These are phyloP conservation scores for Stagonosporopsis cucurbitacearum DNA, from an alignment of 2,329 filamentous ascomycete species.

Conservation along the genomic window DNA sequence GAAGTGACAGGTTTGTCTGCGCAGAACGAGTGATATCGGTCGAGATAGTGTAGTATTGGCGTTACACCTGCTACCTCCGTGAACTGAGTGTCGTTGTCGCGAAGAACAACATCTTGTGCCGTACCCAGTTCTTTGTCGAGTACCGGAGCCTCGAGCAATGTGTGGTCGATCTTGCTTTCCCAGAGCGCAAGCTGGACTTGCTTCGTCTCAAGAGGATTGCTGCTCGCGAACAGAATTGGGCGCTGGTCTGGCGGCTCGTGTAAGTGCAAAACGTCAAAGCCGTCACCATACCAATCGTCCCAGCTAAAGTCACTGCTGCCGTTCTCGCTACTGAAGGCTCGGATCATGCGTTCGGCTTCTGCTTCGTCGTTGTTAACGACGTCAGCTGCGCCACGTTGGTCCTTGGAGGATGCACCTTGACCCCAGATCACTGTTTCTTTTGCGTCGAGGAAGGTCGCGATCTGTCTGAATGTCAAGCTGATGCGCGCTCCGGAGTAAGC, in stretches of 20 bases:
- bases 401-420: slow-evolving; percentile 80
- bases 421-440: slow-evolving; percentile 81
- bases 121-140: slow-evolving; percentile 24
- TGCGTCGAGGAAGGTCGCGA: slow-evolving; percentile 80
- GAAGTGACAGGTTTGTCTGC: slow-evolving; percentile 26
- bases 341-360: slow-evolving; percentile 72
- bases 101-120: slow-evolving; percentile 35
- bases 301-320: slow-evolving; percentile 73
- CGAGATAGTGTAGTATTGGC: slow-evolving; percentile 45
- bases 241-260: slow-evolving; percentile 35
- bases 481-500: slow-evolving; percentile 80
- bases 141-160: slow-evolving; percentile 24
- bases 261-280: slow-evolving; percentile 82
- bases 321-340: slow-evolving; percentile 86
- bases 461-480: slow-evolving; percentile 87
- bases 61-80: slow-evolving; percentile 37
- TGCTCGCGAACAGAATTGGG: slow-evolving; percentile 50
- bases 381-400: slow-evolving; percentile 61
- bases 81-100: slow-evolving; percentile 45
- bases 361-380: slow-evolving; percentile 74
- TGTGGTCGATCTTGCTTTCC: slow-evolving; percentile 32
- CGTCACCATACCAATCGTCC: slow-evolving; percentile 75
- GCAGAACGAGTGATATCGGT: slow-evolving; percentile 38
- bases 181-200: slow-evolving; percentile 44
- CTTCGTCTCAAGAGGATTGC: slow-evolving; percentile 37